Conservation (phyloP, 1,284 basidiomycete genomes). For the Xerocomus cyaneibrunnescens region DNA sequence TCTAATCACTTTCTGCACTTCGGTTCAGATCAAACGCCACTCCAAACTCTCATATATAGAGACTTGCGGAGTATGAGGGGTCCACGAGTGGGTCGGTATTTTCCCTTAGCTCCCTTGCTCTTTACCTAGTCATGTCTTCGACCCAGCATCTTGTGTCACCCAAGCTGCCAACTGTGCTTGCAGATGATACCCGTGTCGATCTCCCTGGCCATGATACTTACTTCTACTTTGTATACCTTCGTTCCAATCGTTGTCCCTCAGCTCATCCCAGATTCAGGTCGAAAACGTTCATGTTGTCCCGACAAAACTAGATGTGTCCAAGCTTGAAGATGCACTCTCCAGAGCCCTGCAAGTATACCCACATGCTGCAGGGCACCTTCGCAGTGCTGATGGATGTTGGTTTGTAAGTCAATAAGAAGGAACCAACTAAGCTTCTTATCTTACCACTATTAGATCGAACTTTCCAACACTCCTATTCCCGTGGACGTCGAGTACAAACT, state of each 20-base stretch:
- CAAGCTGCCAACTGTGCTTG: conserved; percentile 1
- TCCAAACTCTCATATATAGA: too few relatives aligned
- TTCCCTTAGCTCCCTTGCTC: too few relatives aligned
- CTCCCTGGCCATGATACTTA: conserved; percentile 5
- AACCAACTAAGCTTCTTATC: not conserved
- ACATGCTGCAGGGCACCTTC: conserved; percentile 27
- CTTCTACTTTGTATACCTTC: not conserved
- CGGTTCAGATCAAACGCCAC: too few relatives aligned
- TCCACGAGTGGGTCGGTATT: too few relatives aligned
- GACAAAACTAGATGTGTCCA: conserved; percentile 15
- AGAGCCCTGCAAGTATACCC: conserved; percentile 22
- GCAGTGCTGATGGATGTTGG: conserved; percentile 20
- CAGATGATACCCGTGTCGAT: not conserved
- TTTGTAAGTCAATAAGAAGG: conserved; percentile 19
- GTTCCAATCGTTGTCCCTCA: not conserved
- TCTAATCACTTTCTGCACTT: too few relatives aligned
- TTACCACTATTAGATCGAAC: conserved; percentile 19
- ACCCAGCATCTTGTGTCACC: conserved; percentile 1
- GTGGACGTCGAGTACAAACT: conserved; percentile 11
- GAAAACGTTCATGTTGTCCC: conserved; percentile 15
- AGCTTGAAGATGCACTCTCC: not conserved
- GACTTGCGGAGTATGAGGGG: too few relatives aligned
- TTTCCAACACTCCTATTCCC: conserved; percentile 18
- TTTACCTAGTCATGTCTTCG: conserved; percentile 5
- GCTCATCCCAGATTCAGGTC: not conserved